phyloP scores from a whole-genome alignment of 768 basidiomycete species.

The Boletus fagicola region DNA sequence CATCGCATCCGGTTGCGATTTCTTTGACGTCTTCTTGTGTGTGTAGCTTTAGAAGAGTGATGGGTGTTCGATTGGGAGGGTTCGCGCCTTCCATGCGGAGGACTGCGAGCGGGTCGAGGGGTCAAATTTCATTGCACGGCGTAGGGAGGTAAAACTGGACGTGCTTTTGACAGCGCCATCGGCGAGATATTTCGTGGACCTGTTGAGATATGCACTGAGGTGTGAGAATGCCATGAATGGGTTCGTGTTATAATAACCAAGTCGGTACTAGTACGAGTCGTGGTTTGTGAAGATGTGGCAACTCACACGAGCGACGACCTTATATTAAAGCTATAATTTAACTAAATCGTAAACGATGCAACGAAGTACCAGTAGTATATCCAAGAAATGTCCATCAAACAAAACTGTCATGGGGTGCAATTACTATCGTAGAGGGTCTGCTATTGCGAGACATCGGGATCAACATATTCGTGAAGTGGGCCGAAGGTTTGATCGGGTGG shows the following conservation, averaged over 20 bases:
- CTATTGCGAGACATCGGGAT: not conserved
- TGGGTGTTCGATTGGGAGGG: slow-evolving; percentile 56
- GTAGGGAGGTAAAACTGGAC: slow-evolving; percentile 21
- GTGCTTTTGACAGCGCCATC: slow-evolving; percentile 44
- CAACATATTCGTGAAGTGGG: not conserved
- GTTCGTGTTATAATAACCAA: not conserved
- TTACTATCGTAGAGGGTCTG: not conserved
- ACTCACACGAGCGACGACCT: not conserved
- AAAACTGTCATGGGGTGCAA: slow-evolving; percentile 1
- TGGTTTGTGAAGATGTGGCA: not conserved
- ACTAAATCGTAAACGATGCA: not conserved
- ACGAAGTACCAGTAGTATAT: not conserved
- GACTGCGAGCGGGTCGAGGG: slow-evolving; percentile 40
- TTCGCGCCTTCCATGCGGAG: slow-evolving; percentile 77
- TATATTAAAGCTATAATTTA: not conserved
- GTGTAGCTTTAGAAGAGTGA: slow-evolving; percentile 65
- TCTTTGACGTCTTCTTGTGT: slow-evolving; percentile 52
- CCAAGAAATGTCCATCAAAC: not conserved
- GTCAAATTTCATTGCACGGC: slow-evolving; percentile 11
- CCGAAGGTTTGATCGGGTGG: slow-evolving; percentile 5
- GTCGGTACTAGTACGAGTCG: too few species aligned
- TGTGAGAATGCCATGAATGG: slow-evolving; percentile 26
- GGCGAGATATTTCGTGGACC: slow-evolving; percentile 38
- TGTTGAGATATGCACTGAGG: slow-evolving; percentile 35
- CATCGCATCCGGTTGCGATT: slow-evolving; percentile 82